Conservation (phyloP, 495 filamentous ascomycete genomes). For the Melanomma pulvis-pyrius region DNA sequence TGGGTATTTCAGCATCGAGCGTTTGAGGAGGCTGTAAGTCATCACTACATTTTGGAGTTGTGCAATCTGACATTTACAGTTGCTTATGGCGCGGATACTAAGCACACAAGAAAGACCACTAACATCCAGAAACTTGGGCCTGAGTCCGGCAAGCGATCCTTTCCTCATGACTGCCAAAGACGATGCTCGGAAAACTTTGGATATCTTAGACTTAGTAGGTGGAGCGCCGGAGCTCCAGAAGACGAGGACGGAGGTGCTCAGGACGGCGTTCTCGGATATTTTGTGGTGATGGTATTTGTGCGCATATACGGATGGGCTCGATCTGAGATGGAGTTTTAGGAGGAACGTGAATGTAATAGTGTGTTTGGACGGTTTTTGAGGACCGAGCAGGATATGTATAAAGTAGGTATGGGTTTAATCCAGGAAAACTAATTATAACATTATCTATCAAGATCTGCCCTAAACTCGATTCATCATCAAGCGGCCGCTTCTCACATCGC, state of each 20-base stretch:
- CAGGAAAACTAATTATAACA: no score
- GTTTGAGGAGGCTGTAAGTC: slow-evolving; percentile 66
- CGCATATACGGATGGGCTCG: no score
- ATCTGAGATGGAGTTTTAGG: no score
- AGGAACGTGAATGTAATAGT: no score
- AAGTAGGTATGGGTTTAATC: no score
- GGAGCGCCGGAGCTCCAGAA: slow-evolving; percentile 46
- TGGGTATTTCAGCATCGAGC: slow-evolving; percentile 77
- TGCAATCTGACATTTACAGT: background rate
- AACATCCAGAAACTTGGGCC: background rate
- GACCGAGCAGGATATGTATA: no score
- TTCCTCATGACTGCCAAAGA: slow-evolving; percentile 36
- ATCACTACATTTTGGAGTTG: no score
- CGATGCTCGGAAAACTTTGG: slow-evolving; percentile 37
- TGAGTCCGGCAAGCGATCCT: slow-evolving; percentile 19
- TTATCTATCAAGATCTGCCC: no score
- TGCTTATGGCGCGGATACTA: slow-evolving; percentile 44
- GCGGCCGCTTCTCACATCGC: no score
- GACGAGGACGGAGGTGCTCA: slow-evolving; percentile 45
- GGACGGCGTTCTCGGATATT: slow-evolving; percentile 41
- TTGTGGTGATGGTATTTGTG: slow-evolving; percentile 28
- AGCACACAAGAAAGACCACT: slow-evolving; percentile 29
- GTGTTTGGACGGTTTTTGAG: no score
- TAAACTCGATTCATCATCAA: no score
- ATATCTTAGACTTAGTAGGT: slow-evolving; percentile 43